These are phyloP conservation scores for Clarireedia paspali DNA, from an alignment of 2,329 filamentous ascomycete species.

Conservation along the genomic window DNA sequence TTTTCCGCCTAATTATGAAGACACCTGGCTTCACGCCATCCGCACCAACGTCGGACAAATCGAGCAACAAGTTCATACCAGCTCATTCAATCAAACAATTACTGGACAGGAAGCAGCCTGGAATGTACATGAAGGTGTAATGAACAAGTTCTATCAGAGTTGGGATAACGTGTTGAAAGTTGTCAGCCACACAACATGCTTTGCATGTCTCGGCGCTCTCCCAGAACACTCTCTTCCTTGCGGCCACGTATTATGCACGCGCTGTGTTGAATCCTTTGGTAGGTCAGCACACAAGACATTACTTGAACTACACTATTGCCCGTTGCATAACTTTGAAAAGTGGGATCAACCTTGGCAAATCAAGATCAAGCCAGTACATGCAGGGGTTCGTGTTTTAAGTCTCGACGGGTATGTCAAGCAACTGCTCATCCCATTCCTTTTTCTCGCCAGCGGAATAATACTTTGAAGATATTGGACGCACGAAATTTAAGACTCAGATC, in stretches of 20 bases:
- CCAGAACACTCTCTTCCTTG: slow-evolving; percentile 13
- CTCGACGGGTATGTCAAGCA: slow-evolving; percentile 7
- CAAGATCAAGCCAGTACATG: slow-evolving; percentile 4
- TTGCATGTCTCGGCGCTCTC: slow-evolving; percentile 8
- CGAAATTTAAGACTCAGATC: neutral
- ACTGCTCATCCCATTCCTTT: neutral
- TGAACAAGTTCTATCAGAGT: slow-evolving; percentile 31
- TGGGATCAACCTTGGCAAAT: slow-evolving; percentile 2
- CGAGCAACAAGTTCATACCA: slow-evolving; percentile 15
- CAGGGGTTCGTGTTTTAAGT: slow-evolving; percentile 8
- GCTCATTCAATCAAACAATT: neutral
- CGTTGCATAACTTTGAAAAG: neutral
- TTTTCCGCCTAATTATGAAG: slow-evolving; percentile 27
- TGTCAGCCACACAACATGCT: slow-evolving; percentile 25
- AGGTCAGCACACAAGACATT: neutral
- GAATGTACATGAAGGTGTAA: slow-evolving; percentile 23
- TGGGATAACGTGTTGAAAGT: slow-evolving; percentile 17
- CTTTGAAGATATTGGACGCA: too few relatives aligned
- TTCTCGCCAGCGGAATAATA: too few relatives aligned
- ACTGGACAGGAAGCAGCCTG: slow-evolving; percentile 18
- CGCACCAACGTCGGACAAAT: slow-evolving; percentile 5
- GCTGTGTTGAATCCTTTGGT: slow-evolving; percentile 8
- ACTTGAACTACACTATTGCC: neutral
- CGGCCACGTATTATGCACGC: slow-evolving; percentile 11
- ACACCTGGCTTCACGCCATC: slow-evolving; percentile 22